phyloP scores from a whole-genome alignment of 2,329 filamentous ascomycete species.

The Penicillium sp. region DNA sequence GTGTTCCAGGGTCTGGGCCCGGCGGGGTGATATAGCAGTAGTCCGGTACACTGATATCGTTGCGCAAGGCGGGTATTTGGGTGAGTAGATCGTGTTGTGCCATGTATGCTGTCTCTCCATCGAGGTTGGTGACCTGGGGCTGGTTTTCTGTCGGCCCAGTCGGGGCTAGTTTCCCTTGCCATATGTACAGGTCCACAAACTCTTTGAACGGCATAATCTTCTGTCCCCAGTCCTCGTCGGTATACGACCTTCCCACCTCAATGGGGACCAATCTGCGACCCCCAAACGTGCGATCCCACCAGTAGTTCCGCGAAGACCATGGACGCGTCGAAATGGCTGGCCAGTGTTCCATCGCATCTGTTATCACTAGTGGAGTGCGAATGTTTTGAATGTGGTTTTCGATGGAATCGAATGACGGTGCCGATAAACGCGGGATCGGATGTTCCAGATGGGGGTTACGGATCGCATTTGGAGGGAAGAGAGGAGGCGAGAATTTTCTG shows the following conservation, averaged over 20 bases:
- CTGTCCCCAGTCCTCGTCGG: conserved; percentile 81
- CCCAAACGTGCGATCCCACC: conserved; percentile 69
- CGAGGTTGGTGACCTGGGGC: conserved; percentile 6
- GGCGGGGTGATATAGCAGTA: conserved; percentile 76
- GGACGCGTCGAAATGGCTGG: conserved; percentile 67
- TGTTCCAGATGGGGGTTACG: conserved; percentile 36
- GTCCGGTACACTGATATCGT: conserved; percentile 78
- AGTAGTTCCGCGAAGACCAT: conserved; percentile 74
- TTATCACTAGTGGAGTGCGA: conserved; percentile 67
- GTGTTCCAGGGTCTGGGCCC: conserved; percentile 50
- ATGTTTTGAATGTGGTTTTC: conserved; percentile 57
- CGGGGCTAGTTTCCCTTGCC: conserved; percentile 19
- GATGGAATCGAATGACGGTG: conserved; percentile 60
- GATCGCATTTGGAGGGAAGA: conserved; percentile 36
- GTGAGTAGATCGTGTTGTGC: conserved; percentile 86
- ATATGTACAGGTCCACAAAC: conserved; percentile 67
- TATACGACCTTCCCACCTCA: conserved; percentile 84
- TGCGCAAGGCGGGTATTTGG: conserved; percentile 73
- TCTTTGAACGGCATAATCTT: conserved; percentile 71
- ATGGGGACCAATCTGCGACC: conserved; percentile 81
- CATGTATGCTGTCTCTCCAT: conserved; percentile 67
- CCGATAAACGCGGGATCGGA: conserved; percentile 43
- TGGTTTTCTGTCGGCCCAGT: conserved; percentile 6
- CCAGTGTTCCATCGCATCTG: conserved; percentile 67
- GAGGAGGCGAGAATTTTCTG: conserved; percentile 31